Conservation (phyloP, 495 filamentous ascomycete species). For the Aspergillus asperescens region DNA sequence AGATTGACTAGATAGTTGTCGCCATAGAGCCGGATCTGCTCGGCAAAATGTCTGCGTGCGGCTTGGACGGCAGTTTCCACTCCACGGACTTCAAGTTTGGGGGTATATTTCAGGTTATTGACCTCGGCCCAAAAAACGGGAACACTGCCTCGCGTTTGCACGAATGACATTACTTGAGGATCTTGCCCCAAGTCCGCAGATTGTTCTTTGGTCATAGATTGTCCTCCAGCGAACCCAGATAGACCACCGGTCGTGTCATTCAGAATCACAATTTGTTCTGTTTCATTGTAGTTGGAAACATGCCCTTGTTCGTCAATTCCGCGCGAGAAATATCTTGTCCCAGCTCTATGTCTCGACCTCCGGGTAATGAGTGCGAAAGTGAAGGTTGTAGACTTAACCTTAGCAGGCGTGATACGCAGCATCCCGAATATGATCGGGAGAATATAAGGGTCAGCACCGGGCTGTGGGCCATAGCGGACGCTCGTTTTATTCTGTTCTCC, state of each 20-base stretch:
- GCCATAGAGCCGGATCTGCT: slow-evolving; percentile 88
- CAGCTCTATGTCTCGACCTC: slow-evolving; percentile 76
- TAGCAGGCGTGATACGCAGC: slow-evolving; percentile 77
- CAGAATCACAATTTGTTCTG: slow-evolving; percentile 82
- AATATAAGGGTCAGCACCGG: slow-evolving; percentile 84
- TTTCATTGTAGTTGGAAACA: slow-evolving; percentile 97
- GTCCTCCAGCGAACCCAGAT: slow-evolving; percentile 75
- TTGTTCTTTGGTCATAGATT: slow-evolving; percentile 66
- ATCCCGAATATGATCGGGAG: slow-evolving; percentile 92
- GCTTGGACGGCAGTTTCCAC: slow-evolving; percentile 76
- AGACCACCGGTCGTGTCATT: slow-evolving; percentile 71
- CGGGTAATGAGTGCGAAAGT: slow-evolving; percentile 85
- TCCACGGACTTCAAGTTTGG: slow-evolving; percentile 78
- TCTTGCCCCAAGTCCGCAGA: slow-evolving; percentile 57
- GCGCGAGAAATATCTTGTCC: slow-evolving; percentile 90
- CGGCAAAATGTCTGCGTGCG: slow-evolving; percentile 78
- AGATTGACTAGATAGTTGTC: slow-evolving; percentile 96
- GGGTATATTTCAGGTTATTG: slow-evolving; percentile 83
- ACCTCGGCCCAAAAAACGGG: slow-evolving; percentile 94
- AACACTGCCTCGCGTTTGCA: slow-evolving; percentile 92
- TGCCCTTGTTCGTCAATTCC: slow-evolving; percentile 91
- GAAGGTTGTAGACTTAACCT: slow-evolving; percentile 72
- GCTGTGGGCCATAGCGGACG: slow-evolving; percentile 59
- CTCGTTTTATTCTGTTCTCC: slow-evolving; percentile 38
- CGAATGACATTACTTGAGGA: slow-evolving; percentile 84